Base-by-base conservation (phyloP, 2,329 filamentous ascomycete genomes). In the Neofusicoccum cordaticola region DNA sequence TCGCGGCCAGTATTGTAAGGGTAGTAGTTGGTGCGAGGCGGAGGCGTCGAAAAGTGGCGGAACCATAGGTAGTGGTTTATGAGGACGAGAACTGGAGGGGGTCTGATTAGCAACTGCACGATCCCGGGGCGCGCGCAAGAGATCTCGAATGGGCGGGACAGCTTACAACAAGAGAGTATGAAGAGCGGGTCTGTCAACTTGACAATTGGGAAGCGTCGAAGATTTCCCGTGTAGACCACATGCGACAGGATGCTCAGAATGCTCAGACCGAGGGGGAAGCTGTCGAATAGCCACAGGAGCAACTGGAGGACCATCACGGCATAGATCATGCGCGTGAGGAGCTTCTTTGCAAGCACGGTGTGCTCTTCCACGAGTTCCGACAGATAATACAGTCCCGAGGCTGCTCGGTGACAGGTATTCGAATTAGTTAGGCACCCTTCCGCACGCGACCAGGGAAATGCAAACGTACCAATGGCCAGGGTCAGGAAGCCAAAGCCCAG, bases 301-400 rank as follows among this genome's bases (percentile, higher is more conserved):
- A 88, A 67, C 76, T 97, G 94, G 6, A 93, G 75, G 35, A 72
- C 85, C 67, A 97, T 89, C 68, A 97, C 87, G 67, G 80, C 82
- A 80, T 97, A 97, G 72, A 98, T 97, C 64, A 98, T 83, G 47
- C 87, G 88, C 39, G 86, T 90, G 61, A 99, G 84, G n/a, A 97
- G 82, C 65, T 90, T 91, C 76, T 96, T 96, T 12, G 93, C 91
- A 67, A 96, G 80, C 11, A 98, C 94, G 3, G 94, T 97, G 75
- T 99, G 94, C 78, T 99, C 95, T 80, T 99, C 95, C 67, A 99
- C 95, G 13, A 98, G 88, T 78, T 99, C 95, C 27, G 94, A 97
- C 62, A 99, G 89, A 78, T 99, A 99, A 82, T 99, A 99, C 31
- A 99, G 88, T 42, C 95, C 95, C n/a, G 93, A 97, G 44, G 95